phyloP scores from a whole-genome alignment of 768 basidiomycete genomes.

The Amanita rimosa region DNA sequence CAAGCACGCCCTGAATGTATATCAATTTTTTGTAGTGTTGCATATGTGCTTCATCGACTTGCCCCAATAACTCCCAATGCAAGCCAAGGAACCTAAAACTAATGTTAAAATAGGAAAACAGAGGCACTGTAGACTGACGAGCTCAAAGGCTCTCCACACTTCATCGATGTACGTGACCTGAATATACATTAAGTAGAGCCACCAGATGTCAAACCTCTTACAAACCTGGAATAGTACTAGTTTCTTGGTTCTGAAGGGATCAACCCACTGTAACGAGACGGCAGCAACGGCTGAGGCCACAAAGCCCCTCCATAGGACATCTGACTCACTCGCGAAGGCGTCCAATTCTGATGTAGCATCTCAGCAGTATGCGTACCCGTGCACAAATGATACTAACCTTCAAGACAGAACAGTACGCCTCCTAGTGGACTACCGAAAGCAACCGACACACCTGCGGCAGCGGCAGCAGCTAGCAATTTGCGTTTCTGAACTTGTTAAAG shows the following conservation, averaged over 20 bases:
- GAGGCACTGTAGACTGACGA: constrained; percentile 28
- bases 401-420: constrained; percentile 77
- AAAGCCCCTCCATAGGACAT: constrained; percentile 82
- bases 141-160: constrained; percentile 63
- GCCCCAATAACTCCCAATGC: constrained; percentile 53
- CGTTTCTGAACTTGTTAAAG: constrained; percentile 55
- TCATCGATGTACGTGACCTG: constrained; percentile 49
- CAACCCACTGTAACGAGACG: constrained; percentile 71
- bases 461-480: constrained; percentile 72
- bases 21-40: constrained; percentile 4
- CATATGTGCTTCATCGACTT: constrained; percentile 9
- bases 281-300: constrained; percentile 84
- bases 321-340: constrained; percentile 58
- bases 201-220: not conserved
- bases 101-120: not conserved
- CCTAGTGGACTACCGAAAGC: constrained; percentile 85
- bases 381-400: constrained; percentile 27
- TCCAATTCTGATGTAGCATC: constrained; percentile 38
- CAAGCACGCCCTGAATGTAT: constrained; percentile 43
- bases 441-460: constrained; percentile 79
- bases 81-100: constrained; percentile 56
- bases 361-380: not conserved
- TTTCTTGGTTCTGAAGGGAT: constrained; percentile 80
- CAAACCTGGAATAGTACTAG: constrained; percentile 68
- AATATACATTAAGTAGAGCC: not conserved